Conservation (phyloP, 2,329 filamentous ascomycete species). For the Fonsecaea nubica region DNA sequence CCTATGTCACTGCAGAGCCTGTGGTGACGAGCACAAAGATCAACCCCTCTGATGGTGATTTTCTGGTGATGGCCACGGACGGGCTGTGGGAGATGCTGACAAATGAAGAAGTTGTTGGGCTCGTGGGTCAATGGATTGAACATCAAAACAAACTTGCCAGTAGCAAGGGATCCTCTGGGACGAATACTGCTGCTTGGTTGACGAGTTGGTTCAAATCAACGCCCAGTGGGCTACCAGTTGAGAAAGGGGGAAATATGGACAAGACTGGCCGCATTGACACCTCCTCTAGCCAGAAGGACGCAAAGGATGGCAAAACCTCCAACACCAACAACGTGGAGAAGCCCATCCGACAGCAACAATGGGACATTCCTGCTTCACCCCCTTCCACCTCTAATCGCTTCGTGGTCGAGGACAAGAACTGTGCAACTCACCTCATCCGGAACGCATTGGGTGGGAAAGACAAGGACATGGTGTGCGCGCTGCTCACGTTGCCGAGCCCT, state of each 20-base stretch:
- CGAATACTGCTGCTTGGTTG: slow-evolving; percentile 69
- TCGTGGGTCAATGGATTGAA: slow-evolving; percentile 97
- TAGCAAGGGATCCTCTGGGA: slow-evolving; percentile 43
- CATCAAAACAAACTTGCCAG: slow-evolving; percentile 60
- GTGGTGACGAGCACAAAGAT: slow-evolving; percentile 93
- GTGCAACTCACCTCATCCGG: slow-evolving; percentile 90
- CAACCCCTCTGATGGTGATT: slow-evolving; percentile 86
- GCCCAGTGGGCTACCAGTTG: slow-evolving; percentile 71
- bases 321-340: slow-evolving; percentile 43
- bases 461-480: slow-evolving; percentile 87
- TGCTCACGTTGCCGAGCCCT: slow-evolving; percentile 88
- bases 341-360: slow-evolving; percentile 88
- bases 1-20: slow-evolving; percentile 96
- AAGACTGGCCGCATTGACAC: slow-evolving; percentile 63
- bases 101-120: slow-evolving; percentile 95
- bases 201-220: slow-evolving; percentile 62
- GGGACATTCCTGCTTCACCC: slow-evolving; percentile 72
- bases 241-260: slow-evolving; percentile 60
- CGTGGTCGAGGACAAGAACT: slow-evolving; percentile 92
- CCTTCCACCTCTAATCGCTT: slow-evolving; percentile 70
- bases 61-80: slow-evolving; percentile 94
- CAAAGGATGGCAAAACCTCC: slow-evolving; percentile 17
- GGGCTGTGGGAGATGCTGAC: slow-evolving; percentile 99
- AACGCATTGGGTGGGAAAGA: slow-evolving; percentile 95
- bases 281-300: slow-evolving; percentile 12